Base-by-base conservation (phyloP, 2,329 filamentous ascomycete genomes). In the Diplodia corticola region DNA sequence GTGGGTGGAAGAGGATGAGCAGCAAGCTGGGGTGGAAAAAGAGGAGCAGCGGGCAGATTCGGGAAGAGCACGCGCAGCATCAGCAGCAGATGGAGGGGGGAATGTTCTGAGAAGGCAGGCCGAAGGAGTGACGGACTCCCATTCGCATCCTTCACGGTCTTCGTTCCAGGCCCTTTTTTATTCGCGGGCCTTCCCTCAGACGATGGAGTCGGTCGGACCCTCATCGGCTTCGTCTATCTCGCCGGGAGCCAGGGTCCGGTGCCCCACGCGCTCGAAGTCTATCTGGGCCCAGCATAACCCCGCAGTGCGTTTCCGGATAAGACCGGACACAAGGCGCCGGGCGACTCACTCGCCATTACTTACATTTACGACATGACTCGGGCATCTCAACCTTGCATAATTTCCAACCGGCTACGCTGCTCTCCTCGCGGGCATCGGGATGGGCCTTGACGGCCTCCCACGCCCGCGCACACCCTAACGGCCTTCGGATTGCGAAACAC, bases 1-100 rank as follows among this genome's bases (percentile, higher is more conserved):
- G 73, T 51, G 73, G 76, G 5, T 79, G 77, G 77, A 79, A 79
- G 67, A 75, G 76, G 40, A 75, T 79, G 66, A 78, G 76, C 70
- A 78, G 76, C 71, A 78, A 77, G 68, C 69, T 79, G n/a, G 77
- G 77, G 74, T 76, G 76, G 20, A 77, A 75, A 67, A 79, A 79
- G 70, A 54, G 51, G 59, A 66, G 64, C 53, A 61, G 55, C 26
- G 64, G 64, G 9, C 64, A 66, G 54, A 60, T 66, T 13, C 17
- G 64, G 55, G 54, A 66, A 30, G 63, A 65, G 26, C 63, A 65
- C 22, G 53, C 40, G 35, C 51, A 65, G 40, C 53, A 65, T 6
- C 63, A 66, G 26, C 48, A 65, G 44, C 48, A 65, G 44, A 35
- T 66, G 64, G 64, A 66, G 35, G 64, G 64, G 53, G 64, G 54